Conservation (phyloP, 805 yeast species). For the Candida hungchunana region DNA sequence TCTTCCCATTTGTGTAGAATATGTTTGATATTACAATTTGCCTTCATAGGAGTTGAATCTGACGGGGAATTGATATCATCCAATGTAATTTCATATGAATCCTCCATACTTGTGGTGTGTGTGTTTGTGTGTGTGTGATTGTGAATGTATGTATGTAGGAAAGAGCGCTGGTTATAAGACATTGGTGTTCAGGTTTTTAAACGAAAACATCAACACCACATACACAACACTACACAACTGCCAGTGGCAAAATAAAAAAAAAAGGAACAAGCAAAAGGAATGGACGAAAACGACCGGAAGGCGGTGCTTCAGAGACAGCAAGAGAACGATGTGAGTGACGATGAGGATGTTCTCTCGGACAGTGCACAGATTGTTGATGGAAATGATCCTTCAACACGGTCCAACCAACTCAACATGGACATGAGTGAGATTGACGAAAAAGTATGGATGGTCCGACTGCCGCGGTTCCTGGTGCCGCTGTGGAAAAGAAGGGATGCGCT, state of each 20-base stretch:
- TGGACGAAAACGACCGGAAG: conserved; percentile 12
- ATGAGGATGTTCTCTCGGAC: conserved; percentile 38
- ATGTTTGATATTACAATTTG: conserved; percentile 27
- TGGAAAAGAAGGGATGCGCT: conserved; percentile 66
- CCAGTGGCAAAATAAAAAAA: not conserved
- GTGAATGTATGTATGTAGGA: no score
- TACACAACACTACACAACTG: not conserved
- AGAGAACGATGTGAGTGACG: conserved; percentile 30
- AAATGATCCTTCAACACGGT: conserved; percentile 37
- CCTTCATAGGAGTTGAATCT: conserved; percentile 18
- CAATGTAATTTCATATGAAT: no score
- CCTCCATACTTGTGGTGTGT: no score
- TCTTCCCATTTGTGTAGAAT: conserved; percentile 36
- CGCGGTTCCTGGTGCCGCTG: conserved; percentile 76
- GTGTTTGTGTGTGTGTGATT: no score
- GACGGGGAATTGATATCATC: conserved; percentile 15
- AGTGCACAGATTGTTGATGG: conserved; percentile 42
- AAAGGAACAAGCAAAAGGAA: not conserved
- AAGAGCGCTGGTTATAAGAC: no score
- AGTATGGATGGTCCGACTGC: conserved; percentile 90
- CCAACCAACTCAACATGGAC: conserved; percentile 79
- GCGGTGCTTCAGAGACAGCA: conserved; percentile 24
- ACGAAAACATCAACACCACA: not conserved
- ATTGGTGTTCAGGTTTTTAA: not conserved
- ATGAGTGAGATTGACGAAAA: conserved; percentile 57